These are phyloP conservation scores for Mucor velutinosus DNA, from an alignment of 371 early-diverging fungal genomes.

Conservation along the genomic window DNA sequence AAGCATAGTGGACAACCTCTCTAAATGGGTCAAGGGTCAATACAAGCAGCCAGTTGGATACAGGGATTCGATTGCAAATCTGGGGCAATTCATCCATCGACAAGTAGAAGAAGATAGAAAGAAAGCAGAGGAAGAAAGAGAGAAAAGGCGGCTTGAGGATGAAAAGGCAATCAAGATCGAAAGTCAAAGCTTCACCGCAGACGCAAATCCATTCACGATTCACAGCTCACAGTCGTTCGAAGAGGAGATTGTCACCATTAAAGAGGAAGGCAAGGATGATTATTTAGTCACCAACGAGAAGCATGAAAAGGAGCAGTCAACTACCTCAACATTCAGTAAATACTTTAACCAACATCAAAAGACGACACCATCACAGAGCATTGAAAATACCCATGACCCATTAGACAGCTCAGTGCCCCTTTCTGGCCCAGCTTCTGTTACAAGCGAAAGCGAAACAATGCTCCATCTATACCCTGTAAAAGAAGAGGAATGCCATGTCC, in stretches of 20 bases:
- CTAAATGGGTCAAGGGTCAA: slow-evolving; percentile 70
- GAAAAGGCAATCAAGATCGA: background rate
- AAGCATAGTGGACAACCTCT: slow-evolving; percentile 50
- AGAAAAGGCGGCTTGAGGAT: background rate
- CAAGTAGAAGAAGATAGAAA: background rate
- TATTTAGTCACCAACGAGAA: background rate
- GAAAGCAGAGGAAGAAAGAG: background rate
- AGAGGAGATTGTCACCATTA: background rate
- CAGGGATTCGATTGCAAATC: slow-evolving; percentile 35
- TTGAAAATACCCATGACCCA: background rate
- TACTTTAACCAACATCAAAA: background rate
- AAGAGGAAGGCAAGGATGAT: background rate
- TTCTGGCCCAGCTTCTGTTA: background rate
- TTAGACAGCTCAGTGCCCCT: background rate
- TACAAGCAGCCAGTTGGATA: slow-evolving; percentile 35
- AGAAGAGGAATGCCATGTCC: background rate
- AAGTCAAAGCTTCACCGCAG: background rate
- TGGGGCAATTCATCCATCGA: slow-evolving; percentile 32
- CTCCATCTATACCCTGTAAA: background rate
- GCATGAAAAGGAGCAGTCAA: background rate
- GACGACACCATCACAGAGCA: background rate
- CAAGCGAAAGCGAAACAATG: background rate
- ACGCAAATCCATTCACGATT: background rate
- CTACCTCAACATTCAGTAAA: background rate
- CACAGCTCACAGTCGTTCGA: background rate